Evolutionary conservation across 495 filamentous ascomycete genomes (phyloP).

Genomic region (Terfezia claveryi): DNA sequence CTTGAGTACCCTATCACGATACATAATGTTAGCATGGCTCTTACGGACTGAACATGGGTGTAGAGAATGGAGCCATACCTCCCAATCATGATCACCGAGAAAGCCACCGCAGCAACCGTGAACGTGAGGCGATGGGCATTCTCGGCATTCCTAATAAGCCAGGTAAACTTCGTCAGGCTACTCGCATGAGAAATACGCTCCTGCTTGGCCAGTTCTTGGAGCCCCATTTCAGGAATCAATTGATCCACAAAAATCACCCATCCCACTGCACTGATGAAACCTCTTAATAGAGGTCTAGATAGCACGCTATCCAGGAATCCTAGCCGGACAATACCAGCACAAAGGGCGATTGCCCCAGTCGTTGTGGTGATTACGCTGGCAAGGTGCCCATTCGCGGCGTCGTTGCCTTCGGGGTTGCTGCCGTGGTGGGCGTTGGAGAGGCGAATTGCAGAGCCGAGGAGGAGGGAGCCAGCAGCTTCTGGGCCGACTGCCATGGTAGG

Average conservation of each 20-base stretch:
- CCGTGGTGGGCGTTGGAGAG: slow-evolving; percentile 43
- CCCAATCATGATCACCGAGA: slow-evolving; percentile 65
- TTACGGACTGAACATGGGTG: background rate
- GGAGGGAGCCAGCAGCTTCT: slow-evolving; percentile 77
- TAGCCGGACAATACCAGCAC: slow-evolving; percentile 62
- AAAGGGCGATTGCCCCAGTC: slow-evolving; percentile 65
- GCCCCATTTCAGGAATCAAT: slow-evolving; percentile 69
- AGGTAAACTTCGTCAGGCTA: slow-evolving; percentile 61
- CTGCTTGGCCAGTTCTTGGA: slow-evolving; percentile 37
- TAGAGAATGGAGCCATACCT: background rate
- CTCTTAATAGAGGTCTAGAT: slow-evolving; percentile 72
- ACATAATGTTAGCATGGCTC: background rate
- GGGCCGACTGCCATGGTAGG: slow-evolving; percentile 88
- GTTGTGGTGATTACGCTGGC: slow-evolving; percentile 78
- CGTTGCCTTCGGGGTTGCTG: slow-evolving; percentile 49
- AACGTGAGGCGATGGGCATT: slow-evolving; percentile 52
- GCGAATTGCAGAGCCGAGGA: slow-evolving; percentile 71
- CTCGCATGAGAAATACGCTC: slow-evolving; percentile 52
- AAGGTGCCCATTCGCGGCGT: slow-evolving; percentile 47
- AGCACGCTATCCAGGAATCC: slow-evolving; percentile 91
- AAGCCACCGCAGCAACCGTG: slow-evolving; percentile 53
- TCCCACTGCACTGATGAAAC: slow-evolving; percentile 91
- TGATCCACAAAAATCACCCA: slow-evolving; percentile 93
- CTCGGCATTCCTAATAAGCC: slow-evolving; percentile 43
- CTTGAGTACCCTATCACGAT: slow-evolving; percentile 41